Conservation (phyloP, 139 green algal species). For the Deuterostichococcus epilithicus region DNA sequence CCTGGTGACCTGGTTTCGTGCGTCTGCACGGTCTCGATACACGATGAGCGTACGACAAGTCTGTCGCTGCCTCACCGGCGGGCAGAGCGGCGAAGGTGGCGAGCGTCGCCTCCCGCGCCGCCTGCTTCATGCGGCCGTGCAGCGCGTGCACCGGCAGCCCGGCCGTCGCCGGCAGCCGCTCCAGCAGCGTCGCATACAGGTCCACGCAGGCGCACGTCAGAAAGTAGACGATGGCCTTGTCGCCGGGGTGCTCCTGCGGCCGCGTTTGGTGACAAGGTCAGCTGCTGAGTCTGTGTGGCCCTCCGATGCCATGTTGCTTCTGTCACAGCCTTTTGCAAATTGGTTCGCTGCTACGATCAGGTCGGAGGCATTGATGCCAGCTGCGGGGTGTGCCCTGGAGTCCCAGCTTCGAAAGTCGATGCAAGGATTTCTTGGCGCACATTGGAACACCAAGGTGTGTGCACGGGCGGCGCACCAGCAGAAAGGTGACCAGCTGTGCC, state of each 20-base stretch:
- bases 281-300: too few species aligned
- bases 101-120: constrained; percentile 63
- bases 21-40: too few species aligned
- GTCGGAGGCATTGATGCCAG: too few species aligned
- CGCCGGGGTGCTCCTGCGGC: constrained; percentile 38
- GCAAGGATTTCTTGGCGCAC: not conserved
- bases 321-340: too few species aligned
- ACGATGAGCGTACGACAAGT: too few species aligned
- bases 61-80: constrained; percentile 22
- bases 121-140: constrained; percentile 91
- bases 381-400: too few species aligned
- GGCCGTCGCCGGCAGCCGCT: constrained; percentile 1
- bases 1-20: too few species aligned
- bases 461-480: constrained; percentile 21
- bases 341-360: too few species aligned
- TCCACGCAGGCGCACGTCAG: constrained; percentile 95
- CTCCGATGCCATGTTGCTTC: too few species aligned
- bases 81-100: constrained; percentile 43
- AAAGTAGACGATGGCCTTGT: constrained; percentile 94
- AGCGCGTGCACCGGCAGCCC: constrained; percentile 36
- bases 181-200: constrained; percentile 32
- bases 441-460: not conserved
- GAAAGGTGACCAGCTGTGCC: constrained; percentile 54
- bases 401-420: too few species aligned
- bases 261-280: not conserved